Evolutionary conservation across 2,329 filamentous ascomycete genomes (phyloP).

Genomic region (Sporothrix mexicana): DNA sequence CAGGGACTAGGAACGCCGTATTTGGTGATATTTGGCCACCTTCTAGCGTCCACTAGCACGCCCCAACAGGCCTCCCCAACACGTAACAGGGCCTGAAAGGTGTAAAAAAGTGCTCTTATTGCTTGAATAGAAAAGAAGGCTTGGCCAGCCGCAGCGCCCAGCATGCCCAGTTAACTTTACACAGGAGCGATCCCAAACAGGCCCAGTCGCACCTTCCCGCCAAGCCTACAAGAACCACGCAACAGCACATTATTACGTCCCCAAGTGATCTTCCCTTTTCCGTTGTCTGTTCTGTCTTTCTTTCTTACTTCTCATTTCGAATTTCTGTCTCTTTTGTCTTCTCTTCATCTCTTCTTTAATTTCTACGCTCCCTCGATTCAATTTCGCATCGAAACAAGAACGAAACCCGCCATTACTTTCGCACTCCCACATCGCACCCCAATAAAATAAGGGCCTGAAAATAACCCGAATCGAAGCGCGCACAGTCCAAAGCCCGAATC

Average conservation of each 20-base stretch:
- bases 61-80: not conserved
- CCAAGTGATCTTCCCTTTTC: conserved; percentile 26
- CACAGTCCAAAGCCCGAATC: conserved; percentile 10
- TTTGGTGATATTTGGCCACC: conserved; percentile 14
- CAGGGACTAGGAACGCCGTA: not conserved
- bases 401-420: not conserved
- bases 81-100: not conserved
- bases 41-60: conserved; percentile 6
- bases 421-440: not conserved
- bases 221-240: conserved; percentile 17
- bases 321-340: not conserved
- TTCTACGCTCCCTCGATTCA: not conserved
- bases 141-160: conserved; percentile 5
- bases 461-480: conserved; percentile 1
- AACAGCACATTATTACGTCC: conserved; percentile 17
- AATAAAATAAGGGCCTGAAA: too few relatives aligned
- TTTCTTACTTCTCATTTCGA: not conserved
- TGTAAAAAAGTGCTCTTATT: not conserved
- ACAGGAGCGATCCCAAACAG: not conserved
- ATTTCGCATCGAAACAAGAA: not conserved
- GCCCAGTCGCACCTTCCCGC: conserved; percentile 9
- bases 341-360: not conserved
- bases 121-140: not conserved
- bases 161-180: not conserved
- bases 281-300: not conserved